A percentile compares a stretch with the other conserved stretches of the same genome.
These are phyloP conservation scores for Linnemannia elongata DNA, from an alignment of 192 early-diverging fungal genomes.

Conservation along the genomic window DNA sequence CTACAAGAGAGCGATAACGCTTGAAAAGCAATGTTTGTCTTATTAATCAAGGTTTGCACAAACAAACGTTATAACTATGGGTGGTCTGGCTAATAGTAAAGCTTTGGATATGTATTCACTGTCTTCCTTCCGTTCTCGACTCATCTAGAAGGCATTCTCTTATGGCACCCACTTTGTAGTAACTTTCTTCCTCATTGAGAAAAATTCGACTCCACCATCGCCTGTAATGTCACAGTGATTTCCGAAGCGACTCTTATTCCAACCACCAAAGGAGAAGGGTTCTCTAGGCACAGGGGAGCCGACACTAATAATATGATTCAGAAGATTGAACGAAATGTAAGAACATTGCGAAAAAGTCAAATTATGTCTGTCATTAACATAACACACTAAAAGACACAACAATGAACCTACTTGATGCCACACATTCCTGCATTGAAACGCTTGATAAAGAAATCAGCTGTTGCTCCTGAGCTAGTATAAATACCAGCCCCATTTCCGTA, in stretches of 20 bases:
- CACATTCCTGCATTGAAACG: slow-evolving; percentile 85
- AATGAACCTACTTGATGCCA: slow-evolving; percentile 74
- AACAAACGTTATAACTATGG: too few species aligned
- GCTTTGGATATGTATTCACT: too few species aligned
- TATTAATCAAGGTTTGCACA: too few species aligned
- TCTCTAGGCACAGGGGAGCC: slow-evolving; percentile 62
- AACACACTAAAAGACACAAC: not conserved
- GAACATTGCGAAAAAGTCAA: not conserved
- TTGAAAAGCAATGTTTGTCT: too few species aligned
- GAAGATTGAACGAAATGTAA: too few species aligned
- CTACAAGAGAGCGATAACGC: too few species aligned
- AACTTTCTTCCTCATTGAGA: slow-evolving; percentile 78
- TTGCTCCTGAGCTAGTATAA: slow-evolving; percentile 73
- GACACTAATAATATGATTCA: slow-evolving; percentile 34
- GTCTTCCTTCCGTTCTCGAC: too few species aligned
- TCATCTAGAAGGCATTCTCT: slow-evolving; percentile 71
- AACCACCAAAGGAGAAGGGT: slow-evolving; percentile 88
- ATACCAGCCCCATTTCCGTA: slow-evolving; percentile 83
- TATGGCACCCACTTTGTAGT: slow-evolving; percentile 85
- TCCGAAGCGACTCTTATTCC: slow-evolving; percentile 77
- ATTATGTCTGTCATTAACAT: not conserved
- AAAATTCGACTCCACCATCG: slow-evolving; percentile 81
- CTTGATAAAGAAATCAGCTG: slow-evolving; percentile 77
- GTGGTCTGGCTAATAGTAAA: too few species aligned
- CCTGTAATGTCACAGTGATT: slow-evolving; percentile 78